These are phyloP conservation scores for Picochlorum sp. DNA, from an alignment of 139 green algal genomes.

Conservation along the genomic window DNA sequence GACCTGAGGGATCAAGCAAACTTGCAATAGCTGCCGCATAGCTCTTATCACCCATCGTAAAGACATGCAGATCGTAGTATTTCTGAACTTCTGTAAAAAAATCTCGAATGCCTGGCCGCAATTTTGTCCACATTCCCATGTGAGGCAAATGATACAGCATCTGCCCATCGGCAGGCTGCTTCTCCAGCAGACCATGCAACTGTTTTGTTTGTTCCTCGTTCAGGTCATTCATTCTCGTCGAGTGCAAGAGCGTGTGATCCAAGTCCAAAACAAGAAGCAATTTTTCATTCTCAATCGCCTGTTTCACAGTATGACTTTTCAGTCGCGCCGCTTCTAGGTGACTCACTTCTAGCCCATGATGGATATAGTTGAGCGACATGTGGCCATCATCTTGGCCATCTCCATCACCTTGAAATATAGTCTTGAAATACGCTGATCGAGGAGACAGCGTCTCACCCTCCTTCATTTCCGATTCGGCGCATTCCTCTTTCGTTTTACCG, in stretches of 20 bases:
- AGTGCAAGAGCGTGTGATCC: slow-evolving; percentile 93
- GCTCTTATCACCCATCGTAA: slow-evolving; percentile 86
- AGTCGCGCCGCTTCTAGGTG: slow-evolving; percentile 31
- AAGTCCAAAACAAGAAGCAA: slow-evolving; percentile 84
- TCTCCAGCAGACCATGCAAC: background rate
- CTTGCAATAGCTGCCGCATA: slow-evolving; percentile 80
- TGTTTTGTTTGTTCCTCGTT: background rate
- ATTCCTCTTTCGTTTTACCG: slow-evolving; percentile 21
- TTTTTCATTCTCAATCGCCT: slow-evolving; percentile 19
- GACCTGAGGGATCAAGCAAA: slow-evolving; percentile 63
- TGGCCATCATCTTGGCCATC: background rate
- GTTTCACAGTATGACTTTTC: slow-evolving; percentile 1
- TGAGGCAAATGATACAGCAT: slow-evolving; percentile 54
- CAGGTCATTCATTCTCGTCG: slow-evolving; percentile 32
- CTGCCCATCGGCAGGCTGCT: slow-evolving; percentile 2
- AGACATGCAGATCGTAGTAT: slow-evolving; percentile 85
- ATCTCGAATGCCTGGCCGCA: slow-evolving; percentile 60
- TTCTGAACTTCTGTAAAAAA: slow-evolving; percentile 42
- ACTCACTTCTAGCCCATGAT: slow-evolving; percentile 30
- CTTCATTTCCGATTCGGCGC: slow-evolving; percentile 2
- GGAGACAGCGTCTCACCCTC: background rate
- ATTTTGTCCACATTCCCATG: slow-evolving; percentile 86
- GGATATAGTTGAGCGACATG: slow-evolving; percentile 17
- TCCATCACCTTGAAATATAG: background rate
- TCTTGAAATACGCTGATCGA: background rate